Evolutionary conservation across 305 asterid genomes (phyloP).

Genomic region (Plantago coronopus): DNA sequence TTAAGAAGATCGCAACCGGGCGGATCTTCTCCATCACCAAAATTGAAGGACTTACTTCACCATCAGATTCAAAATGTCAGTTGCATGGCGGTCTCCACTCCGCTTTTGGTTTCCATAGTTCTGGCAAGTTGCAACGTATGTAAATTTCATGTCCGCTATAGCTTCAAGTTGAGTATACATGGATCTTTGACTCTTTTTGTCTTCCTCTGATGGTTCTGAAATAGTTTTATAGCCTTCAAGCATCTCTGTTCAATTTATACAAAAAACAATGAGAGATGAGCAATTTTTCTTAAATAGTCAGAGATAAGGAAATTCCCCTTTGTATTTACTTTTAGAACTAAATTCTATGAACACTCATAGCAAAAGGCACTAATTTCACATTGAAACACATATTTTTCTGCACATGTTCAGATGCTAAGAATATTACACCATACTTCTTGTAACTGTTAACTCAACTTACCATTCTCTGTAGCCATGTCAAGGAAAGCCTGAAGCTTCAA

Average conservation of each 20-base stretch:
- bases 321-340: too few relatives aligned
- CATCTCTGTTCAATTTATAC: constrained; percentile 42
- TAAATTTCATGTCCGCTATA: constrained; percentile 89
- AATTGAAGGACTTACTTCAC: constrained; percentile 35
- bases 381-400: not conserved
- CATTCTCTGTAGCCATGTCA: constrained; percentile 88
- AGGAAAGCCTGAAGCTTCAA: constrained; percentile 88
- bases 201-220: constrained; percentile 45
- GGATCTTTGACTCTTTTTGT: constrained; percentile 71
- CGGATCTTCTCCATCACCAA: not conserved
- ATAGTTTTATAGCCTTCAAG: constrained; percentile 89
- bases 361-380: not conserved
- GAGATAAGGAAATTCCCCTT: too few relatives aligned
- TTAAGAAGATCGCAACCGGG: not conserved
- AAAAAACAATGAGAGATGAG: constrained; percentile 5
- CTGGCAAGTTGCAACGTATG: constrained; percentile 84
- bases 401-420: constrained; percentile 2
- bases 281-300: too few relatives aligned
- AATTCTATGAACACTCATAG: too few relatives aligned
- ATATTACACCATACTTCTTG: not conserved
- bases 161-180: constrained; percentile 86
- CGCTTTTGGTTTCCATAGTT: constrained; percentile 81
- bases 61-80: constrained; percentile 61
- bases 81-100: constrained; percentile 81
- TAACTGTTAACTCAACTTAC: constrained; percentile 24